Conservation (phyloP, 2,329 filamentous ascomycete genomes). For the Pseudocercospora ulei region DNA sequence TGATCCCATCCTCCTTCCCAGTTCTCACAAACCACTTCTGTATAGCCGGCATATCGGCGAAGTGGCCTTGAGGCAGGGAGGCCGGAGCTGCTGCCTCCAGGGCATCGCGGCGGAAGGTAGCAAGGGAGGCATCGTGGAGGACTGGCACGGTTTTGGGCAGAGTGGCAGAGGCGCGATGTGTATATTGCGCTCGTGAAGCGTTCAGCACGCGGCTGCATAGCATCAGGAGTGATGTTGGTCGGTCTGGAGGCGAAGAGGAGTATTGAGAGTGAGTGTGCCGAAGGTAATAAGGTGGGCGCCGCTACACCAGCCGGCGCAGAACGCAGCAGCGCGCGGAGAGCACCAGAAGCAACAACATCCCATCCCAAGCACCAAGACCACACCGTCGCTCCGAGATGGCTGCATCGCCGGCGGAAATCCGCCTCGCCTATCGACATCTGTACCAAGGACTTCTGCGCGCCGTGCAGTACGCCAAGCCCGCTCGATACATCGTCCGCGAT, state of each 20-base stretch:
- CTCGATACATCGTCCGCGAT: slow-evolving; percentile 52
- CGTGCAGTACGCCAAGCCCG: slow-evolving; percentile 60
- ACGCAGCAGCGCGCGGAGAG: not conserved
- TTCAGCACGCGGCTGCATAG: slow-evolving; percentile 12
- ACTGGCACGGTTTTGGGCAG: slow-evolving; percentile 20
- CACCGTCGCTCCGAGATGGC: slow-evolving; percentile 10
- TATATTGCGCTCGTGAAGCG: slow-evolving; percentile 16
- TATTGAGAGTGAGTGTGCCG: not conserved
- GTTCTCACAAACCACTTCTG: slow-evolving; percentile 49
- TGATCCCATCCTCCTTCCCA: not conserved
- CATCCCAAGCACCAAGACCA: not conserved
- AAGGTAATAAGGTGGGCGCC: not conserved
- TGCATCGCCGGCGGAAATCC: slow-evolving; percentile 14
- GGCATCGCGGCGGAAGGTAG: slow-evolving; percentile 46
- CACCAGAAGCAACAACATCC: not conserved
- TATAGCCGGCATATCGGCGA: slow-evolving; percentile 45
- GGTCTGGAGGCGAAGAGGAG: slow-evolving; percentile 1
- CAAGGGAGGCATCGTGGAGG: slow-evolving; percentile 27
- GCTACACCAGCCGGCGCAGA: not conserved
- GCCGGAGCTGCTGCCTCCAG: slow-evolving; percentile 48
- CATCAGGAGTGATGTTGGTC: slow-evolving; percentile 13
- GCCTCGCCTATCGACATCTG: slow-evolving; percentile 53
- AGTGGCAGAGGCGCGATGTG: slow-evolving; percentile 9
- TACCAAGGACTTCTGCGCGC: slow-evolving; percentile 59
- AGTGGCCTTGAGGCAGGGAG: slow-evolving; percentile 42